Percentiles rank a stretch among this genome's conserved stretches.
These are phyloP conservation scores for Acacia crassicarpa DNA, from an alignment of 306 rosid genomes.

Conservation along the genomic window DNA sequence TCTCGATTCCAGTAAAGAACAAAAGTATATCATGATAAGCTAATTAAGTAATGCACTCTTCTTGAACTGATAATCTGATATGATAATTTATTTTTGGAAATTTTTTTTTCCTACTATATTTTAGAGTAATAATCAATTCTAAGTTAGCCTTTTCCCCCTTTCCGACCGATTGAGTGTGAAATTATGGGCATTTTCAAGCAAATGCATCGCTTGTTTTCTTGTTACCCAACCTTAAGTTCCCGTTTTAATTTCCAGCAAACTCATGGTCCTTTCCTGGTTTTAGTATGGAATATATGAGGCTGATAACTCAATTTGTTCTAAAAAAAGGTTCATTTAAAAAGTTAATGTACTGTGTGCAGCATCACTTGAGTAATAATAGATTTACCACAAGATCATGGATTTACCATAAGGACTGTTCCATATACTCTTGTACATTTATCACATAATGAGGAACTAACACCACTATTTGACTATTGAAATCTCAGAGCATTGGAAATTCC, in stretches of 20 bases:
- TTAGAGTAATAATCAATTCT: background rate
- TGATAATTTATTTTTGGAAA: background rate
- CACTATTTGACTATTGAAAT: background rate
- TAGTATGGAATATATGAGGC: background rate
- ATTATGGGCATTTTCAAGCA: background rate
- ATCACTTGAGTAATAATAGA: background rate
- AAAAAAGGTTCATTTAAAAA: background rate
- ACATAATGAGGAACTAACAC: background rate
- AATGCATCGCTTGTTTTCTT: background rate
- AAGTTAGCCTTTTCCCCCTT: background rate
- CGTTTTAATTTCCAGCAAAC: background rate
- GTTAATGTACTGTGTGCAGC: background rate
- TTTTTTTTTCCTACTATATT: background rate
- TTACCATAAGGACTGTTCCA: background rate
- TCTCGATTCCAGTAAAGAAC: background rate
- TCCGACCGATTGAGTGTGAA: background rate
- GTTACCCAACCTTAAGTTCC: background rate
- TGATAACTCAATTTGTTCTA: background rate
- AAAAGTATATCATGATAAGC: background rate
- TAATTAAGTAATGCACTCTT: background rate
- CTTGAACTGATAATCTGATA: background rate
- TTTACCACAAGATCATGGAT: background rate
- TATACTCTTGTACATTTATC: background rate
- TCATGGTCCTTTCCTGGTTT: conserved; percentile 14
- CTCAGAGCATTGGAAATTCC: conserved; percentile 34